Percentiles rank a stretch among this genome's conserved stretches.
These are phyloP conservation scores for Geotrichum citri-aurantii DNA, from an alignment of 1,139 yeast species.

Conservation along the genomic window DNA sequence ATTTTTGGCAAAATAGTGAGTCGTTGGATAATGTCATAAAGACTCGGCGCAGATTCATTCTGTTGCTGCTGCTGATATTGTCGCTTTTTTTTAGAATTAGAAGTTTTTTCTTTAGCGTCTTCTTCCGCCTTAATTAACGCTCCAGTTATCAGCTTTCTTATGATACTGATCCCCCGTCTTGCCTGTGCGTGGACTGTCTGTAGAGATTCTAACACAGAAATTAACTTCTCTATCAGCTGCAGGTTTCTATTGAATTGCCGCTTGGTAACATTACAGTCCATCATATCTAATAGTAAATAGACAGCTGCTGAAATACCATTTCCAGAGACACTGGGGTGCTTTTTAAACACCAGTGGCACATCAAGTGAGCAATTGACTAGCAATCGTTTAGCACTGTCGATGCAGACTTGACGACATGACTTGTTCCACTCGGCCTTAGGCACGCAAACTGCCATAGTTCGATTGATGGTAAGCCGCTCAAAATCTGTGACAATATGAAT, in stretches of 20 bases:
- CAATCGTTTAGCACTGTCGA: constrained; percentile 12
- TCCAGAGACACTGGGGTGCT: constrained; percentile 19
- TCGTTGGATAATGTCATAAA: constrained; percentile 18
- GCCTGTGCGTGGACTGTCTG: constrained; percentile 18
- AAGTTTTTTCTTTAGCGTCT: neutral
- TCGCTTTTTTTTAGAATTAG: constrained; percentile 4
- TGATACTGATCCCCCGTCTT: constrained; percentile 16
- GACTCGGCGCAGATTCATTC: constrained; percentile 12
- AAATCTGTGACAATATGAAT: constrained; percentile 15
- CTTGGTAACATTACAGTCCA: constrained; percentile 10
- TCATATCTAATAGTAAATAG: constrained; percentile 17
- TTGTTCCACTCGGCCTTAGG: constrained; percentile 17
- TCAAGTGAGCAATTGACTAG: constrained; percentile 6
- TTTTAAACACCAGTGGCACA: constrained; percentile 16
- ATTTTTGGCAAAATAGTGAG: constrained; percentile 17
- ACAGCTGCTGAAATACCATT: constrained; percentile 19
- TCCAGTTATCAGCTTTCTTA: constrained; percentile 14
- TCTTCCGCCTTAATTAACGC: constrained; percentile 9
- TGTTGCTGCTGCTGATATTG: neutral
- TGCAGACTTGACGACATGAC: constrained; percentile 11
- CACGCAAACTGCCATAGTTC: constrained; percentile 16
- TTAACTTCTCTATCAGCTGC: constrained; percentile 13
- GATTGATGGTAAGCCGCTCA: constrained; percentile 16
- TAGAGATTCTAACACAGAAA: constrained; percentile 12
- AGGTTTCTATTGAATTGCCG: constrained; percentile 13